Evolutionary conservation across 1,139 yeast species (phyloP).

Genomic region (Saccharomyces hybrid): DNA sequence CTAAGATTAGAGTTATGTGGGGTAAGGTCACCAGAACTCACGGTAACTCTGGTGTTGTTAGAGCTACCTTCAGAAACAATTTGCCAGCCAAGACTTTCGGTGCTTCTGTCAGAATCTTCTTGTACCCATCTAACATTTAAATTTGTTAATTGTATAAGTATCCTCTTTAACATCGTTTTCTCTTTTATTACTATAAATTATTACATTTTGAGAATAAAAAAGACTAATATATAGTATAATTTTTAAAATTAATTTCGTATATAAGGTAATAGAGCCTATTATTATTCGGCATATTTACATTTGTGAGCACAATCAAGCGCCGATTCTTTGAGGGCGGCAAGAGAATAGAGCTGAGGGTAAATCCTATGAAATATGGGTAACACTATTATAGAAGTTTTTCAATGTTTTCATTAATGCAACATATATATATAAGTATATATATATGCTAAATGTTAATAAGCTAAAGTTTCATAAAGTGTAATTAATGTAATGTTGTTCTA

Average conservation of each 20-base stretch:
- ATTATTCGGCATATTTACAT: no score
- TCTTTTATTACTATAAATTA: slow-evolving; percentile 6
- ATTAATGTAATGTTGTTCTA: background rate
- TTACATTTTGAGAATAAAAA: slow-evolving; percentile 2
- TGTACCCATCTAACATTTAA: slow-evolving; percentile 99
- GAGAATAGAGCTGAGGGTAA: no score
- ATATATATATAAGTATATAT: background rate
- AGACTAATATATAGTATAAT: slow-evolving; percentile 4
- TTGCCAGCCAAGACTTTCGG: slow-evolving; percentile 99
- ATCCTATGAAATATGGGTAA: background rate
- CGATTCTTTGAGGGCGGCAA: no score
- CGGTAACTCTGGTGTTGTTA: slow-evolving; percentile 97
- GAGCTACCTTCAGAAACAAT: slow-evolving; percentile 98
- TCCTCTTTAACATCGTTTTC: background rate
- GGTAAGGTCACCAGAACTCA: slow-evolving; percentile 97
- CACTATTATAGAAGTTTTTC: background rate
- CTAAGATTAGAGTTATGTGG: slow-evolving; percentile 99
- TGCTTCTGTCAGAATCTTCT: slow-evolving; percentile 99
- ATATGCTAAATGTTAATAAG: background rate
- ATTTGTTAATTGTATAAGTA: slow-evolving; percentile 11
- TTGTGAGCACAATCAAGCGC: no score
- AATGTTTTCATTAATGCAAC: background rate
- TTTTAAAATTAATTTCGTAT: background rate
- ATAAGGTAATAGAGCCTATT: background rate
- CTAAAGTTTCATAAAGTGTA: background rate